Evolutionary conservation across 225 moss, liverwort and hornwort genomes (phyloP), one percentile per base, ranked within the genome.

Genomic region (Ulota crispa): DNA sequence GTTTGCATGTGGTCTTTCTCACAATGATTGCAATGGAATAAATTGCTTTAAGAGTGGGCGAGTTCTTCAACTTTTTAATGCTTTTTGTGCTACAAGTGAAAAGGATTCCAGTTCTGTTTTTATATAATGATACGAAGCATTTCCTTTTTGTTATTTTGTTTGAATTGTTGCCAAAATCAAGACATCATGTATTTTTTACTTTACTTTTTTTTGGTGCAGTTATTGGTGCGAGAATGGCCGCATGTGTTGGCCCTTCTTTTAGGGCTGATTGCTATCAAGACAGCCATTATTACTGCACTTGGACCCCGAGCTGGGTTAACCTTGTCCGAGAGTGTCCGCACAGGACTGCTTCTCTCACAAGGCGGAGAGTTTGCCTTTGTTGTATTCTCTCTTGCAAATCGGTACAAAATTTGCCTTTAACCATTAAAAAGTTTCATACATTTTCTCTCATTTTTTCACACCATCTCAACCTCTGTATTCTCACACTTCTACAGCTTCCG

Each of bases 281-380:
- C 99, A 1, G 32, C 90, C 67, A 99, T 99, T 10, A 93, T 99
- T 36, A 89, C 95, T 72, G 94, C 93, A 50, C 93, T 99, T 47
- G 99, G 99, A 32, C 99, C 96, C 11, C 85, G 93, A 74, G 92
- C 92, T 16, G 99, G 99, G 78, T 91, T 99, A 30, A 76, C 92
- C 9, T 86, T 99, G 52, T 85, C 99, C 9, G 99, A 99, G 80
- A 99, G 99, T 84, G 94, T 99, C 24, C 89, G 99, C 47, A 93
- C 94, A 34, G 99, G 99, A 34, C 84, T 99, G 72, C 89, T 99
- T 34, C 89, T 99, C 16, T 99, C 99, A 27, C 99, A 99, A 89
- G 99, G 99, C 75, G 99, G 99, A 77, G 99, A 99, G 80, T 99
- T 99, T 75, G 99, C 99, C 11, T 99, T 99, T 37, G 99, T 99